Conservation (phyloP, 352 stramenopile species). For the Peronospora belbahrii region DNA sequence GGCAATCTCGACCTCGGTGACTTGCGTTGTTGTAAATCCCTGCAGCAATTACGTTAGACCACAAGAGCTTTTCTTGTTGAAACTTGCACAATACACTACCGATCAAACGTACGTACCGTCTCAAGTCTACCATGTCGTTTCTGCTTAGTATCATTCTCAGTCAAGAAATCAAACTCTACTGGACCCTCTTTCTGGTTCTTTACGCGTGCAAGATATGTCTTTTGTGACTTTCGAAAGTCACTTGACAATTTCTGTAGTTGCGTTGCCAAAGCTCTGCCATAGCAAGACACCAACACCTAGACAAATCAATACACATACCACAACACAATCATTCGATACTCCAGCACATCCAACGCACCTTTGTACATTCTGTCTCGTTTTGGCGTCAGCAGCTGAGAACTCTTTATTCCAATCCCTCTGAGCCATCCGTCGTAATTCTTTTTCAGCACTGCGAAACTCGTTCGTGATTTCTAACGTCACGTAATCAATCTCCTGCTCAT, state of each 20-base stretch:
- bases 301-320: too few relatives aligned
- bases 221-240: conserved; percentile 96
- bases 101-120: conserved; percentile 6
- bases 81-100: background rate
- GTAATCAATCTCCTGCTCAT: conserved; percentile 79
- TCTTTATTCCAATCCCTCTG: conserved; percentile 46
- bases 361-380: conserved; percentile 82
- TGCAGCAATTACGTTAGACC: conserved; percentile 13
- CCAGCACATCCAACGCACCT: conserved; percentile 33
- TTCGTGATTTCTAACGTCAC: conserved; percentile 75
- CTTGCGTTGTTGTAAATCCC: conserved; percentile 92
- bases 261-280: conserved; percentile 88
- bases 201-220: conserved; percentile 95
- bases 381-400: conserved; percentile 70
- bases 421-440: conserved; percentile 65
- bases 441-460: conserved; percentile 76
- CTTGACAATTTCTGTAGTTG: conserved; percentile 95
- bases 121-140: conserved; percentile 36
- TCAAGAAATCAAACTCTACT: conserved; percentile 88
- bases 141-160: conserved; percentile 57
- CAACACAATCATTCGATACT: too few relatives aligned
- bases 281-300: too few relatives aligned
- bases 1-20: conserved; percentile 94
- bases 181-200: conserved; percentile 95
- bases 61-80: background rate